These are phyloP conservation scores for Chimonanthus salicifolius DNA, from an alignment of 164 flowering plant genomes.

Conservation along the genomic window DNA sequence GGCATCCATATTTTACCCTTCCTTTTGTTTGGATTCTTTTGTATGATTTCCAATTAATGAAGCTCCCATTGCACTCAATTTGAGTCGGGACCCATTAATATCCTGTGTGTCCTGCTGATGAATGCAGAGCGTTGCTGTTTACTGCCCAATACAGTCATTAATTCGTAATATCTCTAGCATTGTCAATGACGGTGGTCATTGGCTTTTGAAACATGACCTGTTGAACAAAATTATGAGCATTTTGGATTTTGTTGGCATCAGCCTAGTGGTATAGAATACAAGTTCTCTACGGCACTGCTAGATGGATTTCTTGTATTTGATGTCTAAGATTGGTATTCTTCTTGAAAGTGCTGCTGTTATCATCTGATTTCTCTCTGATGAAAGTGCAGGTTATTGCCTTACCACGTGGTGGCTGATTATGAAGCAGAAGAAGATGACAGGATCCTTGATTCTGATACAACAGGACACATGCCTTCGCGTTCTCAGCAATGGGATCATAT, in stretches of 20 bases:
- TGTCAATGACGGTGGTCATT: too few species aligned
- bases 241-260: neutral
- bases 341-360: neutral
- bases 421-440: constrained; percentile 98
- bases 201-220: neutral
- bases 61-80: too few species aligned
- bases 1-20: too few species aligned
- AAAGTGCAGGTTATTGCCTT: constrained; percentile 72
- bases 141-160: too few species aligned
- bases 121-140: too few species aligned
- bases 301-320: neutral
- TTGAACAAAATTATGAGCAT: neutral
- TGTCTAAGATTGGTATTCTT: too few species aligned
- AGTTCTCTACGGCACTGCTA: neutral
- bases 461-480: constrained; percentile 82
- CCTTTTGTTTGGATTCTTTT: too few species aligned
- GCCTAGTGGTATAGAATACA: neutral
- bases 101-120: too few species aligned
- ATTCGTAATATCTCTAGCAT: too few species aligned
- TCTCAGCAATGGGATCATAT: constrained; percentile 98
- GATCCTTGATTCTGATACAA: constrained; percentile 90
- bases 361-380: neutral
- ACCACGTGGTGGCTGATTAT: constrained; percentile 98
- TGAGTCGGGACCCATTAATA: too few species aligned
- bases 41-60: too few species aligned